phyloP scores from a whole-genome alignment of 345 rosid genomes.

The Dovyalis caffra region DNA sequence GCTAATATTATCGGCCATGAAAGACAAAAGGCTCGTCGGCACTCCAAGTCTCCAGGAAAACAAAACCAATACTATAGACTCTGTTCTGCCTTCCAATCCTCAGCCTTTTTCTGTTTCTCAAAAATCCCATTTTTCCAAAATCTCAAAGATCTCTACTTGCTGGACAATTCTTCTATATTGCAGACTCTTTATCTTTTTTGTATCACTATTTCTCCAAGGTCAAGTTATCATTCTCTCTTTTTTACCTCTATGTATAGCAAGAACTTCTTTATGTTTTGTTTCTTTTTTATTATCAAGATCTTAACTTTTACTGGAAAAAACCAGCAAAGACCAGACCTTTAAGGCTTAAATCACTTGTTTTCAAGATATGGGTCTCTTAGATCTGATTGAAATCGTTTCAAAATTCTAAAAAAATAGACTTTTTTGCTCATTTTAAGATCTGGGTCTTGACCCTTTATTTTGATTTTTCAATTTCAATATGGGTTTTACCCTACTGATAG shows the following conservation, averaged over 20 bases:
- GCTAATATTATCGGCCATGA: not conserved
- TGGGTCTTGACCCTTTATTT: constrained; percentile 40
- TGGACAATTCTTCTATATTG: not conserved
- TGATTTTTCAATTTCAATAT: constrained; percentile 39
- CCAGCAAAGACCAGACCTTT: not conserved
- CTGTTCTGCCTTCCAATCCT: not conserved
- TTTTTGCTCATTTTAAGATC: constrained; percentile 43
- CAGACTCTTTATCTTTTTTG: not conserved
- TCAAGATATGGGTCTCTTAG: constrained; percentile 43
- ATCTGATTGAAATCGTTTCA: constrained; percentile 35
- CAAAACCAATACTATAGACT: not conserved
- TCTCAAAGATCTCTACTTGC: not conserved
- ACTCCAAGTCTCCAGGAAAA: not conserved
- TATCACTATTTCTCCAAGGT: constrained; percentile 13
- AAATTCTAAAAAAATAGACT: constrained; percentile 34
- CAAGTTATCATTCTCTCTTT: not conserved
- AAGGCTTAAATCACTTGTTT: constrained; percentile 11
- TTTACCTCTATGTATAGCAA: not conserved
- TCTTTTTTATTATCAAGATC: not conserved
- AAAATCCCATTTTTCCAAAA: not conserved
- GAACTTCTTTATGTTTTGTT: not conserved
- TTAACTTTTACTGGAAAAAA: not conserved
- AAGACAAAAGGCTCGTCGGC: constrained; percentile 5
- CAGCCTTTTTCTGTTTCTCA: not conserved
- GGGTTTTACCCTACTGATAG: constrained; percentile 83